These are phyloP conservation scores for Dinochytrium kinnereticum DNA, from an alignment of 371 early-diverging fungal species.

Conservation along the genomic window DNA sequence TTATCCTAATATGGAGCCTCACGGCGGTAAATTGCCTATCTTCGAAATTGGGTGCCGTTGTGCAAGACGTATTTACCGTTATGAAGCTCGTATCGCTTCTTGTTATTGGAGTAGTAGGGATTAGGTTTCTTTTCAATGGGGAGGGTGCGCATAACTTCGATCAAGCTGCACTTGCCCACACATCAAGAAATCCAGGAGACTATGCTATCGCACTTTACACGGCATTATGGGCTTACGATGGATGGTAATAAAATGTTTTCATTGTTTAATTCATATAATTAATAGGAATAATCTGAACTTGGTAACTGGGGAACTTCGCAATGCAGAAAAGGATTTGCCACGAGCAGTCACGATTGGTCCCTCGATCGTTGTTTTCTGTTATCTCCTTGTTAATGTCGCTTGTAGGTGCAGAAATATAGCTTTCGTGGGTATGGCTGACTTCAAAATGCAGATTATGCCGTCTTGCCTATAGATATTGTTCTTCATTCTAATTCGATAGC, in stretches of 20 bases:
- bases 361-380: conserved; percentile 76
- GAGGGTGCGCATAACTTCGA: conserved; percentile 53
- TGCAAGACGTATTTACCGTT: conserved; percentile 81
- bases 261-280: background rate
- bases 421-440: background rate
- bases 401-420: conserved; percentile 45
- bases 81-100: conserved; percentile 80
- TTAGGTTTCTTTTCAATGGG: conserved; percentile 64
- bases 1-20: conserved; percentile 57
- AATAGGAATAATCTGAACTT: conserved; percentile 80
- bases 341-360: conserved; percentile 62
- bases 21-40: conserved; percentile 76
- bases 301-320: conserved; percentile 88
- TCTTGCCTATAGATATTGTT: conserved; percentile 58
- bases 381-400: conserved; percentile 84
- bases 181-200: conserved; percentile 65
- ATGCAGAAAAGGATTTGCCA: conserved; percentile 84
- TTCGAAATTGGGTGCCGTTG: conserved; percentile 70
- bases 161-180: conserved; percentile 64
- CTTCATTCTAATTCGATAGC: conserved; percentile 14
- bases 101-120: conserved; percentile 76
- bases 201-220: conserved; percentile 81
- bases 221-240: conserved; percentile 92
- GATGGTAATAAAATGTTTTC: conserved; percentile 58
- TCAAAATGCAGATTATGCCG: conserved; percentile 58